A percentile compares a stretch with the other conserved stretches of the same genome.
Evolutionary conservation across 441 rosid species (phyloP).

Genomic region (Isatis lusitanica): DNA sequence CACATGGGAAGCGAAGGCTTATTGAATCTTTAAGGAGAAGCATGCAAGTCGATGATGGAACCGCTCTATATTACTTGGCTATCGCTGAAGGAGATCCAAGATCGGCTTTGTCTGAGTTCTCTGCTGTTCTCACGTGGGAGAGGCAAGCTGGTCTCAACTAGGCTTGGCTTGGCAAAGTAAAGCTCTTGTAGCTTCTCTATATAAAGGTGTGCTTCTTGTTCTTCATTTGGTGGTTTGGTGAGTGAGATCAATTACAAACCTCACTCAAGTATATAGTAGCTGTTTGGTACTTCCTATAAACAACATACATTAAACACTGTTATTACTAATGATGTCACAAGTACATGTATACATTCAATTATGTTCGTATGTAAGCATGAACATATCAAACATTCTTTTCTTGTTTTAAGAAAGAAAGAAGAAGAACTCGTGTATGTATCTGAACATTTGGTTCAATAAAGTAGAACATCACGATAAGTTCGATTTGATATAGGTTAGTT

Average conservation of each 20-base stretch:
- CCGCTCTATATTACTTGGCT: conserved; percentile 78
- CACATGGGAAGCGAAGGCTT: conserved; percentile 58
- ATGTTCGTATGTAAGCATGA: neutral
- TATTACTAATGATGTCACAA: neutral
- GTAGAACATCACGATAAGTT: no score
- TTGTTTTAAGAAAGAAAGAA: neutral
- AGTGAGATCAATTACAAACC: neutral
- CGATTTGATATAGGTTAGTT: no score
- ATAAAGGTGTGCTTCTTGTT: neutral
- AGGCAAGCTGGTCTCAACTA: conserved; percentile 52
- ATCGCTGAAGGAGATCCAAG: conserved; percentile 78
- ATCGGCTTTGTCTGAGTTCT: conserved; percentile 67
- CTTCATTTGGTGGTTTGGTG: neutral
- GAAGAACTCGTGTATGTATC: no score
- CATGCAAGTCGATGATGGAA: conserved; percentile 89
- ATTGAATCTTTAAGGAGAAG: conserved; percentile 73
- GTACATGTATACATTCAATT: neutral
- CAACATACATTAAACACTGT: neutral
- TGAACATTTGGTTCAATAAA: no score
- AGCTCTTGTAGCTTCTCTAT: conserved; percentile 5
- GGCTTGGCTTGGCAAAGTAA: neutral
- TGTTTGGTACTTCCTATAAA: neutral
- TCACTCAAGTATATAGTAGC: neutral
- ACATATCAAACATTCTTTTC: neutral
- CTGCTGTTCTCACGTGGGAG: conserved; percentile 78